Base-by-base conservation (phyloP, 2,329 filamentous ascomycete species). In the Lasiodiplodia hormozganensis region DNA sequence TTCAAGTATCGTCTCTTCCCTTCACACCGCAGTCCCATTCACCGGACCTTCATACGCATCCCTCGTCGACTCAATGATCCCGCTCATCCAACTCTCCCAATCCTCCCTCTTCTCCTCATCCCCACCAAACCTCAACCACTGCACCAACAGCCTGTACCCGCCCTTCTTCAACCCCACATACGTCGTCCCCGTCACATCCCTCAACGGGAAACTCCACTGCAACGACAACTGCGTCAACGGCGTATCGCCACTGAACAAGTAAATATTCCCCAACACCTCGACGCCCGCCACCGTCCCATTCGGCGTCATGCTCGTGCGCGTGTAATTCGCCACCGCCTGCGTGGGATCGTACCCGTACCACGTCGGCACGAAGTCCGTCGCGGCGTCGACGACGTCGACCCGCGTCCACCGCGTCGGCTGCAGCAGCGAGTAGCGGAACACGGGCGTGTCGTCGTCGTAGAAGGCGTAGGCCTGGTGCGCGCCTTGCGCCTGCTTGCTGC, bases 161-260 rank as follows among this genome's bases (percentile, higher is more conserved):
- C 58, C 58, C 43, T 62, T 62, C 58, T 62, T 62, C 58, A 62
- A 62, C 18, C 58, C 58, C 12, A 62, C 34, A 21, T 62, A 62
- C 11, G 25, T 28, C 43, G 43, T 36, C 28, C 43, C 28, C 25
- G 58, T 62, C 43, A 52, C 28, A n/a, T 62, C 58, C 10, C n/a
- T 21, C 58, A 62, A 7, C 43, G 58, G 58, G 8, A 51, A n/a
- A 8, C 7, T 62, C 58, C 43, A 62, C 40, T 12, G 14, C 43
- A 62, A 43, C 58, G 10, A 28, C 8, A 62, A 18, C 16, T 23
- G 43, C 3, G 28, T 21, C 16, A 62, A 21, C 25, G 58, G 58
- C 12, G 16, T 12, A 12, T 62, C 58, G n/a, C 58, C 58, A 6
- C 5, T 11, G 4, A 14, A 51, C 3, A 62, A 5, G 25, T 23